Base-by-base conservation (phyloP, 495 filamentous ascomycete species). In the Staphylotrichum tortipilum region DNA sequence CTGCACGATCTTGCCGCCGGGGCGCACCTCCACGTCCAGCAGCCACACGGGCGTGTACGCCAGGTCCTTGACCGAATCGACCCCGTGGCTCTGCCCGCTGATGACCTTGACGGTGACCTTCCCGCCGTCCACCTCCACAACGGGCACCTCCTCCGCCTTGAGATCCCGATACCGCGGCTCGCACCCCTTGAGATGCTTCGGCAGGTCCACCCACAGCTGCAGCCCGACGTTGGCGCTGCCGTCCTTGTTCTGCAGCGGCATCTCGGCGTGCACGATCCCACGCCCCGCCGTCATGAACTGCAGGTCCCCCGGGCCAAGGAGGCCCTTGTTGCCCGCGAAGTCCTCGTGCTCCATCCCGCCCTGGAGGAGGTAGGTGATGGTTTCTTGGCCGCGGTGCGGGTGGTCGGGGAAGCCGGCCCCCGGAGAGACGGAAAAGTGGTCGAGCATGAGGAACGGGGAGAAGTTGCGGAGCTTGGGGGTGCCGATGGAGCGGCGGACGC, bases 231-330 rank as follows among this genome's bases (percentile, higher is more conserved):
- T 95, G 38, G 84, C 73, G 38, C 70, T 77, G 5, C 88, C 90
- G 62, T 94, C 86, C 3, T 66, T 52, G 55, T 7, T 11, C 6
- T 87, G 83, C 37, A 81, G 76, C 17, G 91, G 91, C 90, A 97
- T 97, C 71, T 97, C 91, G 9, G 92, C 88, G 62, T 97, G 91
- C 77, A 97, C 85, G 61, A 96, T 95, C 6, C 91, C 91, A 4
- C 78, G 71, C 0, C 91, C 91, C 4, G 91, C 91, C 0, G 91
- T 96, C 91, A 97, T 97, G 78, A 97, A 97, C 62, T 97, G 91
- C 35, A 97, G 66, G 50, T 94, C 92, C 3, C 91, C 91, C 0
- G 83, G 66, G 43, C 84, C 77, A 53, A 98, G 91, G 5, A 85
- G 90, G 41, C 90, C 92, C 30, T 75, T 77, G 70, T 94, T 84